Evolutionary conservation across 73 alveolate genomes (phyloP).

Genomic region (Paramecium octaurelia): DNA sequence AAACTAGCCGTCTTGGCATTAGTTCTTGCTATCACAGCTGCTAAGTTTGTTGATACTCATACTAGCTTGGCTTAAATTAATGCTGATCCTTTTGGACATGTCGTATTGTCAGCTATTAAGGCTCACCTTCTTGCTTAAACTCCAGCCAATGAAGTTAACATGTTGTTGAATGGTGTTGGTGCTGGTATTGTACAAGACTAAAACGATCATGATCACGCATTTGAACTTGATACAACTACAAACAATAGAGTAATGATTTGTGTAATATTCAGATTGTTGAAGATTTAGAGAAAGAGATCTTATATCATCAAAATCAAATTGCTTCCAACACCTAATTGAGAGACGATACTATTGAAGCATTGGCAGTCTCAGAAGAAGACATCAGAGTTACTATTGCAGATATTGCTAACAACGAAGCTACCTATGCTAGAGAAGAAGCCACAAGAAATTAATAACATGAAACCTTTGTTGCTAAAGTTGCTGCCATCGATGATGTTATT

Average conservation of each 20-base stretch:
- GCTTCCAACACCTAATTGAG: conserved; percentile 9
- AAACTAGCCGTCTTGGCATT: conserved; percentile 38
- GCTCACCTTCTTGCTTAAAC: conserved; percentile 46
- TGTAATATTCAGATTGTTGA: background rate
- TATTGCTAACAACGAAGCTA: conserved; percentile 32
- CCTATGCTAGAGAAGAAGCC: conserved; percentile 47
- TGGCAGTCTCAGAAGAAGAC: conserved; percentile 34
- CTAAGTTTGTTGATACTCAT: conserved; percentile 34
- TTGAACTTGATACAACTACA: background rate
- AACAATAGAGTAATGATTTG: background rate
- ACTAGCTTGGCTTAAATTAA: conserved; percentile 24
- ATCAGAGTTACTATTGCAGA: conserved; percentile 26
- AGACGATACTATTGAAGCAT: conserved; percentile 46
- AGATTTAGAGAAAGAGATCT: conserved; percentile 23
- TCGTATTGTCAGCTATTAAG: conserved; percentile 31
- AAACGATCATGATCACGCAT: conserved; percentile 20
- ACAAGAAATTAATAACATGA: conserved; percentile 32
- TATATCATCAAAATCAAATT: background rate
- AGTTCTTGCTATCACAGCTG: background rate
- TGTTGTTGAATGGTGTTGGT: conserved; percentile 46
- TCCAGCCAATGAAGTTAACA: conserved; percentile 50
- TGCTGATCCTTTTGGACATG: conserved; percentile 43
- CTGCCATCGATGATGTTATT: conserved; percentile 53
- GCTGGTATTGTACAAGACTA: conserved; percentile 43
- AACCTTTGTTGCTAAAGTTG: conserved; percentile 14